Evolutionary conservation across 2,329 filamentous ascomycete genomes (phyloP).

Genomic region (Claviceps monticola): DNA sequence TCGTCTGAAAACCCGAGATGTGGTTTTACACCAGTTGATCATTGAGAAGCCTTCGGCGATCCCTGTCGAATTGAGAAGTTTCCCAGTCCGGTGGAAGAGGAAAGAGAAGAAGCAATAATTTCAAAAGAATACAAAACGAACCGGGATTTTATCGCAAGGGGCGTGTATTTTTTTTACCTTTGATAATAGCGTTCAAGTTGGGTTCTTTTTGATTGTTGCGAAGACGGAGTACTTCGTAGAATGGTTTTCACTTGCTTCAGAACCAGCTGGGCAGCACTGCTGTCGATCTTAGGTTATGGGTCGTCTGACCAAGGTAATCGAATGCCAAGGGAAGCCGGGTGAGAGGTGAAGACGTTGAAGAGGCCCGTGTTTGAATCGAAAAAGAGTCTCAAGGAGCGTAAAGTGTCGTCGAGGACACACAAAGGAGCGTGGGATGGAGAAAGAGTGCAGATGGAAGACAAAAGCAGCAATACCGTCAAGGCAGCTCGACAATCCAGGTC

Average conservation of each 20-base stretch:
- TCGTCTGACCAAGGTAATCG: neutral
- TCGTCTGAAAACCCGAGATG: too few species aligned
- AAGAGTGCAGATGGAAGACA: conserved; percentile 1
- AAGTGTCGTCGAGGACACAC: conserved; percentile 6
- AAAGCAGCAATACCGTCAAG: conserved; percentile 5
- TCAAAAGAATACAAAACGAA: neutral
- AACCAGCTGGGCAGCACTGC: conserved; percentile 11
- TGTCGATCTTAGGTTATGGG: neutral
- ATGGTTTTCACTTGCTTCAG: conserved; percentile 9
- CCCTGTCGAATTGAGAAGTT: too few species aligned
- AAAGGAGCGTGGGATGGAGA: conserved; percentile 1
- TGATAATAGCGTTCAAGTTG: neutral
- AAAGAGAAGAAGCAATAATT: too few species aligned
- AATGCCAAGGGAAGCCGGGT: neutral
- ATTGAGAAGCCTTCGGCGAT: too few species aligned
- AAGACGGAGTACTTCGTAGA: neutral
- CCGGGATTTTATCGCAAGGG: neutral
- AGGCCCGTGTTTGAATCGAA: neutral
- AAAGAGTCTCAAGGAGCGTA: conserved; percentile 3
- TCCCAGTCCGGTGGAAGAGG: too few species aligned
- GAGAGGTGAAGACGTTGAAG: neutral
- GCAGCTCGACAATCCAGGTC: conserved; percentile 7
- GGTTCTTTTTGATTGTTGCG: neutral
- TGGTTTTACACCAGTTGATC: too few species aligned
- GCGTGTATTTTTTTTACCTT: neutral